Evolutionary conservation across 345 rosid genomes (phyloP).

Genomic region (Physaria fendleri): DNA sequence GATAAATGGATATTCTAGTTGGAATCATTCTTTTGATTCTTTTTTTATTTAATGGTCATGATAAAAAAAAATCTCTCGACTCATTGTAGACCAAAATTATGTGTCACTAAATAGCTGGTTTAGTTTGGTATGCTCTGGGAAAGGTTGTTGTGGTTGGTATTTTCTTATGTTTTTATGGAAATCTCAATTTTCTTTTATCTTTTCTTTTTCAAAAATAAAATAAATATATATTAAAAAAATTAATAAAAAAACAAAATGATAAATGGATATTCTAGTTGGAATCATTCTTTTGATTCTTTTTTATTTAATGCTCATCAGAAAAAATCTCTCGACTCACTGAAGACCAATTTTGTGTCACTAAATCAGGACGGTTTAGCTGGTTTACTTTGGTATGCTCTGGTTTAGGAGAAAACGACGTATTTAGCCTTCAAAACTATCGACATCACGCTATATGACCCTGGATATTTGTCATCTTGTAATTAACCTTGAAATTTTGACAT

Average conservation of each 20-base stretch:
- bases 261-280: slow-evolving; percentile 9
- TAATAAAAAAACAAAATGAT: background rate
- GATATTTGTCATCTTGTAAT: too few species aligned
- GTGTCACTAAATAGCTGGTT: too few species aligned
- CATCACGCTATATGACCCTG: too few species aligned
- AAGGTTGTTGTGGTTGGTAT: slow-evolving; percentile 24
- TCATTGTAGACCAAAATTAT: too few species aligned
- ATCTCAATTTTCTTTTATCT: background rate
- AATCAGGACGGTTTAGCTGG: background rate
- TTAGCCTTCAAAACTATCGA: too few species aligned
- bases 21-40: slow-evolving; percentile 30
- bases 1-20: background rate
- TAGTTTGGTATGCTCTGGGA: too few species aligned
- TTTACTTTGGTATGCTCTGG: slow-evolving; percentile 3
- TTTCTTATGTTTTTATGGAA: background rate
- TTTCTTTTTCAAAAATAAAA: background rate
- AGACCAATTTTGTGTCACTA: slow-evolving; percentile 1
- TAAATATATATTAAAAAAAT: background rate
- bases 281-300: slow-evolving; percentile 28
- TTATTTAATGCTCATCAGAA: slow-evolving; percentile 19
- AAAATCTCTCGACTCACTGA: background rate
- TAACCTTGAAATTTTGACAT: too few species aligned
- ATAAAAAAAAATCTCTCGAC: background rate
- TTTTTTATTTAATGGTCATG: slow-evolving; percentile 23
- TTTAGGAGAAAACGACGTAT: too few species aligned